Evolutionary conservation across 148 eudicot species (phyloP).

Genomic region (Silene latifolia): DNA sequence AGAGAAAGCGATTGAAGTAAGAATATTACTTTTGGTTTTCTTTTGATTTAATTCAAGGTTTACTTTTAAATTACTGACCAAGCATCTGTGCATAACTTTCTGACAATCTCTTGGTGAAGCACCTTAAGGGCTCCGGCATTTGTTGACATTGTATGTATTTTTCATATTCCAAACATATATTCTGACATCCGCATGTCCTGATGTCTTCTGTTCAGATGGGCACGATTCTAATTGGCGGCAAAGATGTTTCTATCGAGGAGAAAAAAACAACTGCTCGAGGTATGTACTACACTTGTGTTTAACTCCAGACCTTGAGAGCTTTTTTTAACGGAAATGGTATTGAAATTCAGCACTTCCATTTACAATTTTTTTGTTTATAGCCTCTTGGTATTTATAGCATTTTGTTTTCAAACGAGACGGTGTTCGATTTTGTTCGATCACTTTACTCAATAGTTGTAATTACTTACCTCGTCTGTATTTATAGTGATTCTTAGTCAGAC

Average conservation of each 20-base stretch:
- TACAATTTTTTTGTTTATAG: background rate
- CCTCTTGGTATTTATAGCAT: background rate
- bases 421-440: no score
- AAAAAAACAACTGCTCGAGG: conserved; percentile 55
- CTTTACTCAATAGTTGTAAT: no score
- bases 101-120: no score
- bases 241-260: conserved; percentile 47
- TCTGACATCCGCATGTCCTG: background rate
- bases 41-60: background rate
- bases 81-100: no score
- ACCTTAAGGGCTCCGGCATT: no score
- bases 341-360: background rate
- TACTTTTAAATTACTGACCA: no score
- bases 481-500: no score
- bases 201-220: conserved; percentile 31
- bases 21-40: background rate
- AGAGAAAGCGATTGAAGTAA: conserved; percentile 59
- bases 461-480: no score
- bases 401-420: no score
- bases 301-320: background rate
- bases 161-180: no score
- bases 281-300: conserved; percentile 13
- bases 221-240: conserved; percentile 33
- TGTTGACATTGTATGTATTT: no score
- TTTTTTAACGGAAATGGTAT: background rate